Evolutionary conservation across 306 rosid species (phyloP).

Genomic region (Cyamopsis tetragonoloba): DNA sequence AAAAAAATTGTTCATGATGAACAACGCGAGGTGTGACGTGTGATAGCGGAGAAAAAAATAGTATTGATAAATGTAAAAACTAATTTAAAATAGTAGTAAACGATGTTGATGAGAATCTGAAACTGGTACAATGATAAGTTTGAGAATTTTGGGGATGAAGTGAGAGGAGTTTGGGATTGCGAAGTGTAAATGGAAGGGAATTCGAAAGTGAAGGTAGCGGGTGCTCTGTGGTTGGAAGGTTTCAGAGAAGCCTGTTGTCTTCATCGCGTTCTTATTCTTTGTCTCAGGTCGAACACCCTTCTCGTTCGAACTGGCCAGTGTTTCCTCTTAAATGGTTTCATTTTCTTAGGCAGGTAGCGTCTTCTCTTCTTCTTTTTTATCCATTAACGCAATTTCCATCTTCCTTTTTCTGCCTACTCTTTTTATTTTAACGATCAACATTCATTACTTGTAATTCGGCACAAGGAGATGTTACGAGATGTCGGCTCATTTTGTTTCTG

Average conservation of each 20-base stretch:
- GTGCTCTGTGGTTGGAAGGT: slow-evolving; percentile 64
- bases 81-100: no score
- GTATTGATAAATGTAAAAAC: no score
- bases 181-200: neutral
- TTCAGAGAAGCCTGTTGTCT: slow-evolving; percentile 78
- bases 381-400: neutral
- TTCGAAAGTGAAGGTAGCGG: slow-evolving; percentile 25
- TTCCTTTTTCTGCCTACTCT: neutral
- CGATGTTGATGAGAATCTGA: no score
- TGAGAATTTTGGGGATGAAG: neutral
- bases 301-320: slow-evolving; percentile 81
- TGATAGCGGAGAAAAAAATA: no score
- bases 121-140: no score
- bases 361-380: no score
- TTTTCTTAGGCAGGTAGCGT: slow-evolving; percentile 83
- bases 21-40: no score
- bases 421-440: neutral
- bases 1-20: no score
- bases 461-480: no score
- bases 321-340: slow-evolving; percentile 82
- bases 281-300: slow-evolving; percentile 32
- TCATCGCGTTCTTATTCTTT: slow-evolving; percentile 77
- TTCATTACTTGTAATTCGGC: neutral
- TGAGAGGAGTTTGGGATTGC: neutral
- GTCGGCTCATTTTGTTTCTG: no score